phyloP scores from a whole-genome alignment of 139 green algal species.

The Closterium sp. region DNA sequence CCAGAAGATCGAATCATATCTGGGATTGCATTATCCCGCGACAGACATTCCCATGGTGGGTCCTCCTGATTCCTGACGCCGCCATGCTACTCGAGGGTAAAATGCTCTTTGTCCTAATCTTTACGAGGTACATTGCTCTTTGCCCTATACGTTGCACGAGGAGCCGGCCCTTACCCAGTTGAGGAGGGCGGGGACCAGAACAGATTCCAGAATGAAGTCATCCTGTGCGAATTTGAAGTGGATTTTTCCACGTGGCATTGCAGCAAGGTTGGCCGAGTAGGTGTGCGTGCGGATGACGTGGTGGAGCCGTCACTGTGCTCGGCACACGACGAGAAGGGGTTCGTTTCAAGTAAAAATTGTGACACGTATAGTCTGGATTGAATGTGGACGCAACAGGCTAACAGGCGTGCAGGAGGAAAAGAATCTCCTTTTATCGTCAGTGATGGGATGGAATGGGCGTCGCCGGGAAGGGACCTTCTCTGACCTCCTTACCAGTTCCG shows the following conservation, averaged over 20 bases:
- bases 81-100: too few species aligned
- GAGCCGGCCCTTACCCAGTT: too few species aligned
- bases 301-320: neutral
- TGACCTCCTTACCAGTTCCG: too few species aligned
- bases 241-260: neutral
- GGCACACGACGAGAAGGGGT: neutral
- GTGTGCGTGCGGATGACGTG: neutral
- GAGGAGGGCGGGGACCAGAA: neutral
- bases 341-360: neutral
- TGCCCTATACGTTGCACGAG: too few species aligned
- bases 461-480: too few species aligned
- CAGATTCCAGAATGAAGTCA: neutral
- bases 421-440: neutral
- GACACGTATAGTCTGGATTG: too few species aligned
- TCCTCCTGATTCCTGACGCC: neutral
- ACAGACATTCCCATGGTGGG: slow-evolving; percentile 46
- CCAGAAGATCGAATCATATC: slow-evolving; percentile 15
- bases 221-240: neutral
- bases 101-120: too few species aligned
- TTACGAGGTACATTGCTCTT: too few species aligned
- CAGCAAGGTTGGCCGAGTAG: neutral
- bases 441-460: too few species aligned
- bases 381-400: too few species aligned
- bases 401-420: neutral
- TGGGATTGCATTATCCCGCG: slow-evolving; percentile 55